These are phyloP conservation scores for Neonectria coccinea DNA, from an alignment of 2,329 filamentous ascomycete genomes.

Conservation along the genomic window DNA sequence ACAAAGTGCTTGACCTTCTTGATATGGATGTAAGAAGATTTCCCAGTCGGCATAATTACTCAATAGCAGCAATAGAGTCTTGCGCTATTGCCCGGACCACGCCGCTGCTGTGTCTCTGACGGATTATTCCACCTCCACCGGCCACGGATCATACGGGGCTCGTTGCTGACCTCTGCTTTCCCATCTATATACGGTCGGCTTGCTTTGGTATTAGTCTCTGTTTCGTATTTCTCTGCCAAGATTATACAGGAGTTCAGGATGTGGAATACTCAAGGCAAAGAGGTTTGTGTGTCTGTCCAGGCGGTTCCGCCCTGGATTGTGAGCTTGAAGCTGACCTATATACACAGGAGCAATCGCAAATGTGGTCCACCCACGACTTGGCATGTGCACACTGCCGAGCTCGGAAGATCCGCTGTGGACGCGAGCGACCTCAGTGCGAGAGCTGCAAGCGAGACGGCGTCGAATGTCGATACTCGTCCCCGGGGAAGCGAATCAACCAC, in stretches of 20 bases:
- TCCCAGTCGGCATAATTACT: conserved; percentile 16
- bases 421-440: conserved; percentile 46
- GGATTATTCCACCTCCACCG: conserved; percentile 20
- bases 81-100: conserved; percentile 36
- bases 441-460: conserved; percentile 46
- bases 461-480: conserved; percentile 46
- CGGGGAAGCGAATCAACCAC: conserved; percentile 46
- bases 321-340: conserved; percentile 27
- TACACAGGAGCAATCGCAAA: conserved; percentile 38
- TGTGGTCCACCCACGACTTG: conserved; percentile 47
- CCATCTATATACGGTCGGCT: conserved; percentile 20
- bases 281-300: conserved; percentile 43
- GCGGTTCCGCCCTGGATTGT: not conserved
- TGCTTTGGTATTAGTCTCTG: conserved; percentile 2
- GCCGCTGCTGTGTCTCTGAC: conserved; percentile 29
- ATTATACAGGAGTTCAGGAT: conserved; percentile 23
- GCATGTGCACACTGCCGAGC: conserved; percentile 46
- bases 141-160: conserved; percentile 8
- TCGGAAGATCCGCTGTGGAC: conserved; percentile 44
- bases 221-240: not conserved
- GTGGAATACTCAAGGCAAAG: conserved; percentile 43
- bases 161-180: not conserved
- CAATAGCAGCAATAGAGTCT: conserved; percentile 32
- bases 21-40: conserved; percentile 12
- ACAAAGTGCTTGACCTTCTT: not conserved